Conservation (phyloP, 108 stramenopile species). For the Fistulifera pelliculosa region DNA sequence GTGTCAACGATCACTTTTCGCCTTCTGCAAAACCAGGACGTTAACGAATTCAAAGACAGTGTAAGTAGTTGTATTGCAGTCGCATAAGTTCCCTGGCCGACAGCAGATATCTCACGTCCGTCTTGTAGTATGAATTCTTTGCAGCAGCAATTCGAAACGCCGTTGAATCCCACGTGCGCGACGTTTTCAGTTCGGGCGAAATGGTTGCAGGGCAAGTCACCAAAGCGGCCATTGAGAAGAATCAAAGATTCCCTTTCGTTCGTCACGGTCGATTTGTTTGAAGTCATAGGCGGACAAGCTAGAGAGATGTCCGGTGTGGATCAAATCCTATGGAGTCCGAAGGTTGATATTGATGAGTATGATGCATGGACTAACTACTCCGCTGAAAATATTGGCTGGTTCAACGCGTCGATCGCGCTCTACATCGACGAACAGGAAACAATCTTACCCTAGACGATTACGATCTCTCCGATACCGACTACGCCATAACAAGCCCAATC, state of each 20-base stretch:
- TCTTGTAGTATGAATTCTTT: constrained; percentile 1
- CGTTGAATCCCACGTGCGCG: not conserved
- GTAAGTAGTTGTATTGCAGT: not conserved
- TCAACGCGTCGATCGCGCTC: not conserved
- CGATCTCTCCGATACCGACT: not conserved
- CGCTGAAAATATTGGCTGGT: constrained; percentile 5
- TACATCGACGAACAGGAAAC: not conserved
- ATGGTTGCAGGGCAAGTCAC: constrained; percentile 2
- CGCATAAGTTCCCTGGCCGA: not conserved
- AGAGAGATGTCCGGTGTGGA: constrained; percentile 1
- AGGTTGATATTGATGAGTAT: not conserved
- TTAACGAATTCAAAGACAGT: not conserved
- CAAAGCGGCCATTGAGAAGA: not conserved
- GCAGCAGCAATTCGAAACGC: constrained; percentile 3
- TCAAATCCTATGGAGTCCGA: not conserved
- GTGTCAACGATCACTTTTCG: not conserved
- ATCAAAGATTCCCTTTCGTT: constrained; percentile 9
- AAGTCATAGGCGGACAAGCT: not conserved
- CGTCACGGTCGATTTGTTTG: constrained; percentile 5
- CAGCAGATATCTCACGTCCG: too few relatives aligned
- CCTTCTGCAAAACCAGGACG: not conserved
- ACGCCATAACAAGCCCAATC: not conserved
- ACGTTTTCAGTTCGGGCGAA: not conserved
- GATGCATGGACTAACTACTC: constrained; percentile 9
- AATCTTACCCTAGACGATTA: not conserved